Evolutionary conservation across 768 basidiomycete species (phyloP), one percentile per base, ranked within the genome.

Genomic region (Suillus variegatus): DNA sequence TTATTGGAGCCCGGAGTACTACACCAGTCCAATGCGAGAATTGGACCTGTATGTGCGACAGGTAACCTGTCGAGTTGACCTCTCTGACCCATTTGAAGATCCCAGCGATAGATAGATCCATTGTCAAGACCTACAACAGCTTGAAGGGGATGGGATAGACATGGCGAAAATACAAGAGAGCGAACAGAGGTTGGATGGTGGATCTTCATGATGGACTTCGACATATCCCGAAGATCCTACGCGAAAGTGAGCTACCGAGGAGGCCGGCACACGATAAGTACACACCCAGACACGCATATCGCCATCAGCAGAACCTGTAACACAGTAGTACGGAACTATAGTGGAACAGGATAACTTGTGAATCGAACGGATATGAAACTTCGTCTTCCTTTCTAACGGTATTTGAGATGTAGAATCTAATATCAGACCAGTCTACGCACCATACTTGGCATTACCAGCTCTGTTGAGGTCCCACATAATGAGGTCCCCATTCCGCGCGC

Each of bases 401-500:
- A 54, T n/a, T 41, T 73, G 25, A 70, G 69, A 62, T 60, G 51
- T 12, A 64, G 66, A 62, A 22, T 13, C 18, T 18, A 46, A 58
- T 36, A 6, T 58, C n/a, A 35, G 25, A 14, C 16, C 6, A 32
- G 12, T 25, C 69, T 61, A 74, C 84, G 60, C 70, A 93, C 92
- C 91, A 69, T 86, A 91, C 77, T 93, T 93, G 49, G 85, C 84
- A 3, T 80, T 72, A 4, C 90, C 88, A 25, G 82, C 75, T 73
- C 87, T 90, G 69, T 88, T 85, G 36, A 93, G 68, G 73, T 93
- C 91, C 92, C 92, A 94, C 82, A 93, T 85, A 38, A 93, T 90
- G 44, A 94, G 83, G 62, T 93, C 92, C 1, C 92, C 92, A 67
- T 92, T 93, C 18, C 89, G 80, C 2, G 90, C 90, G 71, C 91